Conservation (phyloP, 2,329 filamentous ascomycete species). For the Corynespora cassiicola region DNA sequence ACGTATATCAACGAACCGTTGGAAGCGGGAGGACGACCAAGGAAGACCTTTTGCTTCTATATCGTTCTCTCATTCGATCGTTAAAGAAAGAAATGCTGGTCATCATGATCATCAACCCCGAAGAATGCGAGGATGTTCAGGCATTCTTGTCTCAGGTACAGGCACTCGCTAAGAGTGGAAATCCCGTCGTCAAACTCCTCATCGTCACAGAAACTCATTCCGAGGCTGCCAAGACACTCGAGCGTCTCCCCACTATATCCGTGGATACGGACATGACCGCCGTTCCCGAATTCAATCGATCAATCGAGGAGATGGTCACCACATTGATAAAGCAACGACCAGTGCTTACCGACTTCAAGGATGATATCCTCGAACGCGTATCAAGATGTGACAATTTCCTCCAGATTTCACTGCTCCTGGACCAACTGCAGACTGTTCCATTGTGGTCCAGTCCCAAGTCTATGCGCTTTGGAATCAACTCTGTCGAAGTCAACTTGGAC, state of each 20-base stretch:
- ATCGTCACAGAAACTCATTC: neutral
- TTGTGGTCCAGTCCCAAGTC: conserved; percentile 1
- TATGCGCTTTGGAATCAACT: too few relatives aligned
- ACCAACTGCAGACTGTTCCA: neutral
- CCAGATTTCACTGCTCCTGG: conserved; percentile 1
- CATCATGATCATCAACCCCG: neutral
- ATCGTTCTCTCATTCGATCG: neutral
- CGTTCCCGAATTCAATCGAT: too few relatives aligned
- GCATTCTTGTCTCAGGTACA: neutral
- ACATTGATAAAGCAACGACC: too few relatives aligned
- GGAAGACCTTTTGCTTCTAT: conserved; percentile 3
- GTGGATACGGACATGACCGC: conserved; percentile 1
- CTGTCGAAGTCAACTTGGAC: neutral
- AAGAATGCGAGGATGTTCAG: conserved; percentile 1
- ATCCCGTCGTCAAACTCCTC: neutral
- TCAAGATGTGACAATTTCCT: conserved; percentile 1
- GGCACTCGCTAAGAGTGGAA: too few relatives aligned
- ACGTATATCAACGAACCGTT: conserved; percentile 2
- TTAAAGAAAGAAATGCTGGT: neutral
- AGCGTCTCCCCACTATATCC: neutral
- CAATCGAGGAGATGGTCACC: too few relatives aligned
- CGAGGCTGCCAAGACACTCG: neutral
- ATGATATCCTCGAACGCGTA: neutral
- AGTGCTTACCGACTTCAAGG: neutral
- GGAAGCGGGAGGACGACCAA: conserved; percentile 1